Evolutionary conservation across 192 early-diverging fungal genomes (phyloP).

Genomic region (Thoreauomyces humboldtii): DNA sequence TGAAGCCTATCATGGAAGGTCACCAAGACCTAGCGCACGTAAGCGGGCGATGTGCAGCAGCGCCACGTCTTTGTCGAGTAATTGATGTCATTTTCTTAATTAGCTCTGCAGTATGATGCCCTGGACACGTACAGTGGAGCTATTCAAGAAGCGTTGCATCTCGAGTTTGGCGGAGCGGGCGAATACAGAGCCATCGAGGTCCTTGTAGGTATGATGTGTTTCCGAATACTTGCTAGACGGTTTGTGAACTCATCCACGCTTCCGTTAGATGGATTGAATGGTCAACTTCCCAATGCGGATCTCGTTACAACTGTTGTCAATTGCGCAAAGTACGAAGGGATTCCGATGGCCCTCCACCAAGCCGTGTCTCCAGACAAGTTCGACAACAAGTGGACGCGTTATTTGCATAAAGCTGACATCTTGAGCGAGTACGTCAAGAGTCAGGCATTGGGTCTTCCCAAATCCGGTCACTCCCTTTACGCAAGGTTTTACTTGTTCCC

Average conservation of each 20-base stretch:
- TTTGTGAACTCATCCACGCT: background rate
- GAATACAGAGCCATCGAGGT: slow-evolving; percentile 68
- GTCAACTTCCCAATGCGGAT: slow-evolving; percentile 90
- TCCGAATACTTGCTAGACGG: background rate
- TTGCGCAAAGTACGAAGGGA: slow-evolving; percentile 51
- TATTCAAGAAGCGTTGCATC: slow-evolving; percentile 80
- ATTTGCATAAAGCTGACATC: slow-evolving; percentile 14
- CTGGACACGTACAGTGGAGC: slow-evolving; percentile 53
- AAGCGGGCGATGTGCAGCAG: background rate
- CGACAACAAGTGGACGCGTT: slow-evolving; percentile 16
- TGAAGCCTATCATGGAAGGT: slow-evolving; percentile 79
- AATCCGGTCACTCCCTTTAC: slow-evolving; percentile 68
- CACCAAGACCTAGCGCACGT: slow-evolving; percentile 19
- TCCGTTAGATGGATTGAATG: slow-evolving; percentile 69
- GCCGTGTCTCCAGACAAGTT: slow-evolving; percentile 19
- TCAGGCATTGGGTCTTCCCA: slow-evolving; percentile 68
- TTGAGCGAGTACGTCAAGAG: slow-evolving; percentile 56
- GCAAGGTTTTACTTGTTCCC: too few relatives aligned
- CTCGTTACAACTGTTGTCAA: slow-evolving; percentile 73
- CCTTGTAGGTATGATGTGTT: slow-evolving; percentile 62
- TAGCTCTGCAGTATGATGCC: slow-evolving; percentile 28
- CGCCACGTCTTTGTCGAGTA: too few relatives aligned
- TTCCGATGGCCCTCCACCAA: slow-evolving; percentile 63
- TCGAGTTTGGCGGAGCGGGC: slow-evolving; percentile 75
- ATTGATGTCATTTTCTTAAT: background rate